These are phyloP conservation scores for Uncinocarpus reesii DNA, from an alignment of 2,329 filamentous ascomycete species.

Conservation along the genomic window DNA sequence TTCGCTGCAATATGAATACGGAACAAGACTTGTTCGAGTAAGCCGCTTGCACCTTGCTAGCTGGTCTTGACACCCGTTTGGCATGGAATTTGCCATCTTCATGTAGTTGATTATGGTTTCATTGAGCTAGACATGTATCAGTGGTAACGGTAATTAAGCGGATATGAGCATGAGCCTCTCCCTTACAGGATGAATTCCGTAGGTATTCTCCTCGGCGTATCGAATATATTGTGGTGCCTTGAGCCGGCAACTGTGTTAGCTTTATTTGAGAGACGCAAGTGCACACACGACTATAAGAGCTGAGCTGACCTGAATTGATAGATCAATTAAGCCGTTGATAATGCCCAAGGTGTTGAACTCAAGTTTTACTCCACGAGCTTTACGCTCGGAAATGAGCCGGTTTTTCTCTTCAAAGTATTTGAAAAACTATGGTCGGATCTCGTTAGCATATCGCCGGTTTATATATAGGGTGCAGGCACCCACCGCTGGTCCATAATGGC, in stretches of 20 bases:
- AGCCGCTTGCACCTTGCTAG: conserved; percentile 55
- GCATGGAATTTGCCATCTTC: conserved; percentile 51
- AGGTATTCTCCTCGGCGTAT: conserved; percentile 9
- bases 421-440: conserved; percentile 35
- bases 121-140: conserved; percentile 34
- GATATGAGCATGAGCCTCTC: no score
- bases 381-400: conserved; percentile 43
- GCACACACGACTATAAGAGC: background rate
- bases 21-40: conserved; percentile 48
- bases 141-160: background rate
- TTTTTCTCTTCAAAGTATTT: conserved; percentile 51
- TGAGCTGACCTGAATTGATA: conserved; percentile 37
- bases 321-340: conserved; percentile 48
- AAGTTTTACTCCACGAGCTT: conserved; percentile 40
- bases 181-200: conserved; percentile 10
- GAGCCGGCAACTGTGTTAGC: background rate
- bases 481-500: conserved; percentile 42
- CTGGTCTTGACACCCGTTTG: conserved; percentile 51
- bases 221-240: conserved; percentile 8
- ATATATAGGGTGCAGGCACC: background rate
- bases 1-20: conserved; percentile 42
- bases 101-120: conserved; percentile 51
- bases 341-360: conserved; percentile 47
- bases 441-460: background rate
- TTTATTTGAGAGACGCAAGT: background rate